These are phyloP conservation scores for Phellinidium pouzarii DNA, from an alignment of 1,284 basidiomycete species.

Conservation along the genomic window DNA sequence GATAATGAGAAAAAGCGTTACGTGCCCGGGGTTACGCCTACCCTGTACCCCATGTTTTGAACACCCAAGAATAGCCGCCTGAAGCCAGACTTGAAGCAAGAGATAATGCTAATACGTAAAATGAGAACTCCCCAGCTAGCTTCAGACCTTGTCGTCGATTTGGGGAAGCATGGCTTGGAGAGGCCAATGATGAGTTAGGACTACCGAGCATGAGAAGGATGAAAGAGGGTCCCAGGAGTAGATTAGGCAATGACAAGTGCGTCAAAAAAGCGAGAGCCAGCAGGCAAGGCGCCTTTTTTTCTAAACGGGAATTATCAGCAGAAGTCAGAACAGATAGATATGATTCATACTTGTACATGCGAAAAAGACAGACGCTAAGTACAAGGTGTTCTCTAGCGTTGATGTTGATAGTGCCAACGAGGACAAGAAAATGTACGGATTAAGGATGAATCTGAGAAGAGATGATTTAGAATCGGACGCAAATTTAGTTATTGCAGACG, in stretches of 20 bases:
- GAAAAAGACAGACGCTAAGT: conserved; percentile 64
- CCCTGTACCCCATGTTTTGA: conserved; percentile 81
- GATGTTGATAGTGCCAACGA: conserved; percentile 78
- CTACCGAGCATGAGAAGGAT: conserved; percentile 56
- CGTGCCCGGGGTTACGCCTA: conserved; percentile 33
- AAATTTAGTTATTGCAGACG: conserved; percentile 18
- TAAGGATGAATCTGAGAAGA: conserved; percentile 68
- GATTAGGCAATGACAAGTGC: conserved; percentile 67
- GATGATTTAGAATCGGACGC: neutral
- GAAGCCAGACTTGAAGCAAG: conserved; percentile 46
- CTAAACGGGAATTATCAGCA: conserved; percentile 31
- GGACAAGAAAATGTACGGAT: conserved; percentile 80
- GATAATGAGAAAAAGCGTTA: neutral
- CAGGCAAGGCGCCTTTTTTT: conserved; percentile 47
- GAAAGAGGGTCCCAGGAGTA: conserved; percentile 63
- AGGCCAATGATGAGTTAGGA: conserved; percentile 58
- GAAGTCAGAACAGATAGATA: neutral
- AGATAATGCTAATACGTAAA: conserved; percentile 44
- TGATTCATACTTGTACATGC: conserved; percentile 54
- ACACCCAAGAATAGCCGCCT: conserved; percentile 60
- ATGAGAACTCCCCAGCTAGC: conserved; percentile 41
- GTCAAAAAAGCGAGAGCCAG: conserved; percentile 62
- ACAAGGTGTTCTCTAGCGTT: conserved; percentile 67
- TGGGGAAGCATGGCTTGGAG: conserved; percentile 41
- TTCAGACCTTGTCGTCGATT: conserved; percentile 33